Percentiles rank a stretch among this genome's conserved stretches.
Conservation (phyloP, 2,329 filamentous ascomycete species). For the Lasiodiplodia sp. region DNA sequence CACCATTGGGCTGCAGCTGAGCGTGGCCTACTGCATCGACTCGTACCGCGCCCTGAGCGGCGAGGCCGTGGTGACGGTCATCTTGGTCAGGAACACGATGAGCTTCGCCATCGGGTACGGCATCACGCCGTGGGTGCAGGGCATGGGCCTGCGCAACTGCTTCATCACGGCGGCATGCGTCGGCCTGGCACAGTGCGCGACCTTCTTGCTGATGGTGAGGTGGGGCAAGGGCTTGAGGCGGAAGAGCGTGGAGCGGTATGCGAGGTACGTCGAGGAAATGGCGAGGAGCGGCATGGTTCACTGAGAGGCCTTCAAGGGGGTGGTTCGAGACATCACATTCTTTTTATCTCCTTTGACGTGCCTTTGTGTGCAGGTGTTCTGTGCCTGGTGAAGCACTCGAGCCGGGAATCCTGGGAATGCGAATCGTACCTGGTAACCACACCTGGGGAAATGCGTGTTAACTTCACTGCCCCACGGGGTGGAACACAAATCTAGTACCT, state of each 20-base stretch:
- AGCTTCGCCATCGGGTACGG: conserved; percentile 61
- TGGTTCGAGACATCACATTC: not conserved
- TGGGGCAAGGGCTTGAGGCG: conserved; percentile 57
- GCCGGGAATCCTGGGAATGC: no score
- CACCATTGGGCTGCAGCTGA: conserved; percentile 53
- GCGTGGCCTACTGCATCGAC: conserved; percentile 58
- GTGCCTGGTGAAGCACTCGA: no score
- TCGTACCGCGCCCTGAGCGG: conserved; percentile 57
- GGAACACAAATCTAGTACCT: not conserved
- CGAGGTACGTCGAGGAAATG: conserved; percentile 45
- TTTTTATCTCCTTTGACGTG: not conserved
- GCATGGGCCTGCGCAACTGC: conserved; percentile 53
- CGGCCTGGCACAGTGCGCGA: conserved; percentile 50
- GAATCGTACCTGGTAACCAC: no score
- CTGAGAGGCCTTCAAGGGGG: not conserved
- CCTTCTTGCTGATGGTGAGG: conserved; percentile 55
- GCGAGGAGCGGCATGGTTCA: conserved; percentile 28
- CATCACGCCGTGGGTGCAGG: conserved; percentile 54
- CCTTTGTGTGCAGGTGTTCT: no score
- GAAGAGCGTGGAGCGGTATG: conserved; percentile 48
- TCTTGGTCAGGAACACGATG: conserved; percentile 59
- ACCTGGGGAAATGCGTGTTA: not conserved
- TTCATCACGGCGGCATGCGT: conserved; percentile 54
- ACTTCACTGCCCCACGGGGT: not conserved
- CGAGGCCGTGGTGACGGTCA: conserved; percentile 60